Evolutionary conservation across 768 basidiomycete species (phyloP).

Genomic region (Macrolepiota dolichaula): DNA sequence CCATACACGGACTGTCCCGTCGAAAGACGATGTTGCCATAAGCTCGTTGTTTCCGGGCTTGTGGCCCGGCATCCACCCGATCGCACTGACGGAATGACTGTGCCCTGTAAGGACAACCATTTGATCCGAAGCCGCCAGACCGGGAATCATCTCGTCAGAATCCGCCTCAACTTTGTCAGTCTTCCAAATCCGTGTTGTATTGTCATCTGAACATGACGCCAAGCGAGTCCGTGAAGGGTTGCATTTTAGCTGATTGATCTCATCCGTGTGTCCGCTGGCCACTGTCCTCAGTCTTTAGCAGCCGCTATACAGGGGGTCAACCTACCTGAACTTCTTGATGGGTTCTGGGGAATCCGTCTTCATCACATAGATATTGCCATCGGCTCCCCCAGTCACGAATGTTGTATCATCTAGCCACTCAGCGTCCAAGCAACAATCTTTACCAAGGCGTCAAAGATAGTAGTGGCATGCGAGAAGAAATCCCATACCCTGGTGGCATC

Average conservation of each 20-base stretch:
- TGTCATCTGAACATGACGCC: constrained; percentile 82
- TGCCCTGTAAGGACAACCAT: constrained; percentile 59
- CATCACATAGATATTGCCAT: constrained; percentile 60
- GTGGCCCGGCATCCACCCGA: constrained; percentile 66
- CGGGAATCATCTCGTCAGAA: constrained; percentile 38
- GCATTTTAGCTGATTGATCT: constrained; percentile 76
- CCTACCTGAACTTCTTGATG: constrained; percentile 61
- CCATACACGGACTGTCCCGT: constrained; percentile 79
- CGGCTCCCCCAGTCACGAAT: constrained; percentile 75
- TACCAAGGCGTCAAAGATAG: neutral
- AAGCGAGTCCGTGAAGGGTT: constrained; percentile 64
- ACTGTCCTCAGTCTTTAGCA: constrained; percentile 8
- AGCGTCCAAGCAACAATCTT: constrained; percentile 77
- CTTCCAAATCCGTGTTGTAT: constrained; percentile 75
- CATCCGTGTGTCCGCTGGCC: constrained; percentile 66
- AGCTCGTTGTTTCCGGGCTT: constrained; percentile 52
- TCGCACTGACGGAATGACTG: constrained; percentile 55
- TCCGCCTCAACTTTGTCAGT: constrained; percentile 41
- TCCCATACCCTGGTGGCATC: constrained; percentile 60
- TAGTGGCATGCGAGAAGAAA: neutral
- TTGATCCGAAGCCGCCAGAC: constrained; percentile 32
- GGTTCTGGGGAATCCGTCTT: constrained; percentile 50
- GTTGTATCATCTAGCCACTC: constrained; percentile 73
- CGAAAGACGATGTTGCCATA: constrained; percentile 78
- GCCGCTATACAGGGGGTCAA: constrained; percentile 11